Conservation (phyloP, 2,329 filamentous ascomycete species). For the Aureobasidium sp. region DNA sequence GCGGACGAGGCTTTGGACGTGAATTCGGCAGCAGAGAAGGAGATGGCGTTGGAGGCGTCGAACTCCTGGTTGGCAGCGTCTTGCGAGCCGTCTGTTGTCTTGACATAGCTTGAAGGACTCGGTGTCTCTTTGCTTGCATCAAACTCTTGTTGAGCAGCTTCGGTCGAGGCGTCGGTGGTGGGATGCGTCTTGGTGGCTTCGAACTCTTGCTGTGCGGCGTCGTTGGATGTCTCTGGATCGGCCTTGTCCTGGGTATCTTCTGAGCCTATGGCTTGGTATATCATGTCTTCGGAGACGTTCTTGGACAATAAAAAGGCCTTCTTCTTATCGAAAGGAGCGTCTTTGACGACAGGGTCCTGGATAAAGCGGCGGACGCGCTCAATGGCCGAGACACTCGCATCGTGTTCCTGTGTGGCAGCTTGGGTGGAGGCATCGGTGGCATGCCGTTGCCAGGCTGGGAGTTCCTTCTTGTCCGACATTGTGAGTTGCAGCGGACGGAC, state of each 20-base stretch:
- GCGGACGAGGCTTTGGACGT: constrained; percentile 45
- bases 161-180: neutral
- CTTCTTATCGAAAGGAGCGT: constrained; percentile 64
- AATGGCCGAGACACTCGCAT: constrained; percentile 24
- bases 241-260: neutral
- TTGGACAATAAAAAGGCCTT: constrained; percentile 68
- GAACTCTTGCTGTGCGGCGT: constrained; percentile 1
- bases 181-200: neutral
- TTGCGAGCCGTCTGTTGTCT: neutral
- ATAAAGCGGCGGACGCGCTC: constrained; percentile 70
- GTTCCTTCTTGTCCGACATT: constrained; percentile 23
- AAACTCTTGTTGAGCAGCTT: constrained; percentile 7
- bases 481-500: neutral
- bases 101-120: neutral
- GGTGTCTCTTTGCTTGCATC: neutral
- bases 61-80: constrained; percentile 8
- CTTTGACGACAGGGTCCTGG: constrained; percentile 60
- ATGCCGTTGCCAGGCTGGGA: constrained; percentile 27
- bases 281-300: constrained; percentile 58
- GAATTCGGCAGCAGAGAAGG: constrained; percentile 64
- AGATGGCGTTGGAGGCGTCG: constrained; percentile 25
- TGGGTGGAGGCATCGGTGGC: neutral
- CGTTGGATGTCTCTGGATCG: neutral
- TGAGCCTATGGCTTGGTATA: constrained; percentile 52
- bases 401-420: constrained; percentile 4